These are phyloP conservation scores for Phlebiopsis flavidoalba DNA, from an alignment of 768 basidiomycete species.

Conservation along the genomic window DNA sequence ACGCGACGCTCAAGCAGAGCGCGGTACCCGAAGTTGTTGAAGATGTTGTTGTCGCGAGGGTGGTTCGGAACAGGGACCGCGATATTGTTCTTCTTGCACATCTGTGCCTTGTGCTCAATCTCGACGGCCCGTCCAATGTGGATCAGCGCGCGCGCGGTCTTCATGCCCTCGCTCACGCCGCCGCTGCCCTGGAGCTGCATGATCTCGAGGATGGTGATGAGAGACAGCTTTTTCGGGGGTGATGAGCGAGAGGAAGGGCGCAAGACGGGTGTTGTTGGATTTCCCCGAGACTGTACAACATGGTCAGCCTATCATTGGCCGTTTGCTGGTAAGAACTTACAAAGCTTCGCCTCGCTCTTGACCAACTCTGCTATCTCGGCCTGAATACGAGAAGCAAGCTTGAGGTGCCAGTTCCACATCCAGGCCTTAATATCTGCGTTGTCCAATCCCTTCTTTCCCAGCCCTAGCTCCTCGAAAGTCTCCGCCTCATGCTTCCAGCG, in stretches of 20 bases:
- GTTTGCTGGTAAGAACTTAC: conserved; percentile 14
- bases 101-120: conserved; percentile 83
- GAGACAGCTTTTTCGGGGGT: conserved; percentile 73
- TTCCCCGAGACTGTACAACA: conserved; percentile 9
- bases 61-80: conserved; percentile 17
- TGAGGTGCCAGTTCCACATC: conserved; percentile 86
- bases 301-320: neutral
- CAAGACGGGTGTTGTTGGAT: conserved; percentile 28
- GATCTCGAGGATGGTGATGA: conserved; percentile 85
- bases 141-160: conserved; percentile 78
- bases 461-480: conserved; percentile 50
- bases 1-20: conserved; percentile 61
- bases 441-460: conserved; percentile 41
- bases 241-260: conserved; percentile 73
- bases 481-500: conserved; percentile 62
- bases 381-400: conserved; percentile 46
- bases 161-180: conserved; percentile 82
- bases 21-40: conserved; percentile 55
- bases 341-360: conserved; percentile 27
- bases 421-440: conserved; percentile 55
- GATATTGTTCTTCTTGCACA: conserved; percentile 63
- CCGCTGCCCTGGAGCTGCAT: conserved; percentile 78
- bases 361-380: conserved; percentile 45
- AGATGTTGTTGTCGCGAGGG: conserved; percentile 38
- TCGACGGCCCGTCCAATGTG: conserved; percentile 82